Percentiles rank a stretch among this genome's conserved stretches.
These are phyloP conservation scores for Solanum acaule DNA, from an alignment of 257 asterid species.

Conservation along the genomic window DNA sequence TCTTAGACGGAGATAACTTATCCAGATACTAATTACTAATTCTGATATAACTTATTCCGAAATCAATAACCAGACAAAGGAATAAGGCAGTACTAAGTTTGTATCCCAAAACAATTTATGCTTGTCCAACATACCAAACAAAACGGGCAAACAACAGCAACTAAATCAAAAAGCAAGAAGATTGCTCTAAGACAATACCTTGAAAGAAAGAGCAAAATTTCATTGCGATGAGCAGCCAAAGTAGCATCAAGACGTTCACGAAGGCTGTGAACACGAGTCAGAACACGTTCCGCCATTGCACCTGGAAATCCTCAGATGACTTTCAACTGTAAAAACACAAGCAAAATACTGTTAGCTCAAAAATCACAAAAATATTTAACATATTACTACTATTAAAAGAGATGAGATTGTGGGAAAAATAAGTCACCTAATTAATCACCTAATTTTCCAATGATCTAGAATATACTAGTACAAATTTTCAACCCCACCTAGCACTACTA, in stretches of 20 bases:
- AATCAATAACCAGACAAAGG: too few relatives aligned
- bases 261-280: slow-evolving; percentile 86
- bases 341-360: slow-evolving; percentile 13
- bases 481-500: slow-evolving; percentile 11
- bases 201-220: slow-evolving; percentile 51
- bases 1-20: too few relatives aligned
- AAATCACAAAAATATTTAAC: background rate
- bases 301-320: slow-evolving; percentile 2
- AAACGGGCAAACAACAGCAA: background rate
- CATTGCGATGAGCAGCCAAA: slow-evolving; percentile 70
- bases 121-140: too few relatives aligned
- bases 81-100: too few relatives aligned
- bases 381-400: background rate
- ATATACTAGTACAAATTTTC: background rate
- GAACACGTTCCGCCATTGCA: slow-evolving; percentile 75
- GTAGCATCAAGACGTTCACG: slow-evolving; percentile 87
- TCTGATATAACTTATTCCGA: too few relatives aligned
- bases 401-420: background rate
- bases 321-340: slow-evolving; percentile 1
- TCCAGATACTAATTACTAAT: too few relatives aligned
- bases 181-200: slow-evolving; percentile 23
- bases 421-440: too few relatives aligned
- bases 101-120: too few relatives aligned
- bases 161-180: background rate
- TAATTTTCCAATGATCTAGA: slow-evolving; percentile 16